Conservation (phyloP, 768 basidiomycete species). For the Lentinus tigrinus region DNA sequence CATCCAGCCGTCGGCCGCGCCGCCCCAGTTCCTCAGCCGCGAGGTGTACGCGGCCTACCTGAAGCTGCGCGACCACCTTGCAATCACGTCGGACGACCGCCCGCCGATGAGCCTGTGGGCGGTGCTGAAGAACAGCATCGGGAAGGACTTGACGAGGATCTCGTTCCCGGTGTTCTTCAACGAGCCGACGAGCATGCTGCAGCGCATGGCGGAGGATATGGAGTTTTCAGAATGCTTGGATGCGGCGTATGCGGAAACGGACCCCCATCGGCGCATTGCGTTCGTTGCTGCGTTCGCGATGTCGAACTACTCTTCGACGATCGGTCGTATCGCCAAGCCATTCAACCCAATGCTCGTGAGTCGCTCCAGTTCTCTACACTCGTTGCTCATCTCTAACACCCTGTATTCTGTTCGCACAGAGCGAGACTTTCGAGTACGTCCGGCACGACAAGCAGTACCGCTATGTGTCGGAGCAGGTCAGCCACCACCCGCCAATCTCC, state of each 20-base stretch:
- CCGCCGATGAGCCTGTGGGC: constrained; percentile 93
- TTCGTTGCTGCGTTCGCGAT: constrained; percentile 97
- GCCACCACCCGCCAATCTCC: constrained; percentile 95
- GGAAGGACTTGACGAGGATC: constrained; percentile 95
- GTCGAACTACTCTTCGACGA: constrained; percentile 96
- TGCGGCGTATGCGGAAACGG: constrained; percentile 71
- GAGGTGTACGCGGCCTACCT: constrained; percentile 67
- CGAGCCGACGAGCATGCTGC: constrained; percentile 94
- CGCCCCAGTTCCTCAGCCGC: constrained; percentile 36
- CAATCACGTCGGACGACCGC: constrained; percentile 70
- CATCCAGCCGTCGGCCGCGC: constrained; percentile 37
- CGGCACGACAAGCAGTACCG: constrained; percentile 84
- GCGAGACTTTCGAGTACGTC: constrained; percentile 95
- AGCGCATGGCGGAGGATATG: constrained; percentile 98
- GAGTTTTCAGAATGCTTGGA: constrained; percentile 94
- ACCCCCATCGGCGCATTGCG: constrained; percentile 81
- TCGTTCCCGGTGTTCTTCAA: constrained; percentile 94
- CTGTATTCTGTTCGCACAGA: constrained; percentile 37
- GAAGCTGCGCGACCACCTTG: constrained; percentile 56
- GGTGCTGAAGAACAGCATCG: constrained; percentile 92
- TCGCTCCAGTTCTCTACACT: constrained; percentile 18
- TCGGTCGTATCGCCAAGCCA: constrained; percentile 94
- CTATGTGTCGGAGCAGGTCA: constrained; percentile 95
- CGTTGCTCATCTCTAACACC: not conserved
- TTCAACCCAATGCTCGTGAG: constrained; percentile 93